Evolutionary conservation across 2,329 filamentous ascomycete genomes (phyloP).

Genomic region (Pseudocercospora vitis): DNA sequence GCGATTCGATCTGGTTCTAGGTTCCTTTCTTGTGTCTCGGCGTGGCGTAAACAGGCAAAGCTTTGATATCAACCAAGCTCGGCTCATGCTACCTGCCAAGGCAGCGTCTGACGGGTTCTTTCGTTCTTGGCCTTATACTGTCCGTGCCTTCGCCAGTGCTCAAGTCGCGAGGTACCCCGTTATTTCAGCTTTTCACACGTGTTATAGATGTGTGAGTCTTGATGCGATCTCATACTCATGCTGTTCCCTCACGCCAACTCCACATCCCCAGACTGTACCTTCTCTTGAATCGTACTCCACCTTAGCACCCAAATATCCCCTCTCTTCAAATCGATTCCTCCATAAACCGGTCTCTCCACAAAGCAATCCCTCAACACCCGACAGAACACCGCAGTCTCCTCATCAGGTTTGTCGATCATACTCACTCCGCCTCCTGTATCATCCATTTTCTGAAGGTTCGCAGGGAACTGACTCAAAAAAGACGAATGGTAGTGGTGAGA

Average conservation of each 20-base stretch:
- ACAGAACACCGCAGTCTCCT: slow-evolving; percentile 80
- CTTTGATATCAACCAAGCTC: no score
- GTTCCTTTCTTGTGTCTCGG: no score
- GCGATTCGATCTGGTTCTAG: no score
- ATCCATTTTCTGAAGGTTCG: slow-evolving; percentile 77
- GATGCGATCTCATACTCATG: no score
- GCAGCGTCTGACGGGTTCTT: no score
- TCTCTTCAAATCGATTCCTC: slow-evolving; percentile 46
- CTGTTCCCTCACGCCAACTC: slow-evolving; percentile 52
- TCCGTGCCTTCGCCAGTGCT: no score
- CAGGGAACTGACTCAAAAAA: slow-evolving; percentile 80
- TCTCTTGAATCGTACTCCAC: slow-evolving; percentile 62
- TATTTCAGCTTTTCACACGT: no score
- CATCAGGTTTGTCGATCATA: slow-evolving; percentile 89
- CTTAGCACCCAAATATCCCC: slow-evolving; percentile 59
- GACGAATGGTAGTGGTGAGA: slow-evolving; percentile 81
- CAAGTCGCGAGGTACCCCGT: no score
- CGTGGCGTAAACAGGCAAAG: no score
- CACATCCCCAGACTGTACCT: slow-evolving; percentile 71
- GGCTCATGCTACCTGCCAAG: no score
- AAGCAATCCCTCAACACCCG: slow-evolving; percentile 64
- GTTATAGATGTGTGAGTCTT: no score
- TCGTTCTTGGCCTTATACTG: no score
- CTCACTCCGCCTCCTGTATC: slow-evolving; percentile 84
- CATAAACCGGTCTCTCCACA: slow-evolving; percentile 58